phyloP scores from a whole-genome alignment of 768 basidiomycete genomes.

The Dentipellis sp. region DNA sequence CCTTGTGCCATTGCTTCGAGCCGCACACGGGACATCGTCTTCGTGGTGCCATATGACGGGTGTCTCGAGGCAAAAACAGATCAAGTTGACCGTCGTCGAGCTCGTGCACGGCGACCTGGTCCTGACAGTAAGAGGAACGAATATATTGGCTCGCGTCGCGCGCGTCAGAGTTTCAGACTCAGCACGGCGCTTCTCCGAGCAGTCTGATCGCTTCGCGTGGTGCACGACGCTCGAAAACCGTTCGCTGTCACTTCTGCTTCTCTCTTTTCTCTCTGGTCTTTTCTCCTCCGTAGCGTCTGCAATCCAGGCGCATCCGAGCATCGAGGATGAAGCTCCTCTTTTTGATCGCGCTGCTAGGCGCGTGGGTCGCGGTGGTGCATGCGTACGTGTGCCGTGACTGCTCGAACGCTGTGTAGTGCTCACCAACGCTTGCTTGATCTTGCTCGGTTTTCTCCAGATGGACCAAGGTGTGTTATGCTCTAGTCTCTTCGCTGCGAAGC shows the following conservation, averaged over 20 bases:
- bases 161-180: background rate
- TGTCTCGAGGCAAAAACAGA: too few species aligned
- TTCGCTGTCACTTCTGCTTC: background rate
- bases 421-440: background rate
- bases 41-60: conserved; percentile 55
- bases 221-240: background rate
- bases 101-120: background rate
- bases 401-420: background rate
- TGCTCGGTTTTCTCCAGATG: conserved; percentile 34
- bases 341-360: conserved; percentile 38
- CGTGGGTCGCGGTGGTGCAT: conserved; percentile 41
- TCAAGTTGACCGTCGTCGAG: background rate
- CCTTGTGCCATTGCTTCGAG: conserved; percentile 83
- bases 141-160: background rate
- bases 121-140: background rate
- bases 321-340: conserved; percentile 41
- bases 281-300: conserved; percentile 9
- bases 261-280: conserved; percentile 1
- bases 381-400: conserved; percentile 41
- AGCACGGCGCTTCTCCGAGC: background rate
- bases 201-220: too few species aligned
- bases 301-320: background rate
- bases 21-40: conserved; percentile 70
- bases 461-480: conserved; percentile 46
- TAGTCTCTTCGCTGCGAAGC: background rate